Base-by-base conservation (phyloP, 257 asterid genomes). In the Echium plantagineum region DNA sequence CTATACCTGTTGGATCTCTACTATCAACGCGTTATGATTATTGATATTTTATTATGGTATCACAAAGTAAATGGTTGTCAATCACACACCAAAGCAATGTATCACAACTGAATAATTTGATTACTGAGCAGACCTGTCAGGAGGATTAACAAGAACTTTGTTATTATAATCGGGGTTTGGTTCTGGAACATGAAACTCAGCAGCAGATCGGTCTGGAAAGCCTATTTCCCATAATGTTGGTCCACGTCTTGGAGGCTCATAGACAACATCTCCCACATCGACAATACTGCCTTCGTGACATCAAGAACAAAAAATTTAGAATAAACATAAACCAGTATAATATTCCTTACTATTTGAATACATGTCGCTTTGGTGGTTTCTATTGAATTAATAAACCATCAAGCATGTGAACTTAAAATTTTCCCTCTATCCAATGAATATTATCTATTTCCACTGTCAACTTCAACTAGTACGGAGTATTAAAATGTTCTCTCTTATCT, bases 201-300 rank as follows among this genome's bases (percentile, higher is more conserved):
- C 74, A 38, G 91, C 96, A 5, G 83, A 64, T 15, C 94, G 89
- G 66, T 85, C 94, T 9, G 91, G 94, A 16, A 77, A 56, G 75
- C 96, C 94, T 38, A 87, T 87, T 76, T 85, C 96, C 96, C 96
- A 87, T 30, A 87, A 28, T 5, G 96, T 87, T 0, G 91, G 85
- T 15, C 94, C 96, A 57, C 81, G 81, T 58, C 96, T 72, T 5
- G 81, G 84, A 49, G 96, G 85, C 70, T 77, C 75, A 32, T 67
- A 81, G 62, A 83, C 76, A 13, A 87, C 32, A 21, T 73, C 74
- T 0, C 83, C 87, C 52, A 77, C 52, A 47, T 82, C 81, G 20
- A 77, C 57, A 24, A 15, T 62, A 38, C 63, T 13, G 8, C 71
- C 75, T 70, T 55, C 8, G 24, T 21, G 32, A n/a, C 15, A n/a